These are phyloP conservation scores for Pinus albicaulis DNA, from an alignment of 75 land plant genomes.

Conservation along the genomic window DNA sequence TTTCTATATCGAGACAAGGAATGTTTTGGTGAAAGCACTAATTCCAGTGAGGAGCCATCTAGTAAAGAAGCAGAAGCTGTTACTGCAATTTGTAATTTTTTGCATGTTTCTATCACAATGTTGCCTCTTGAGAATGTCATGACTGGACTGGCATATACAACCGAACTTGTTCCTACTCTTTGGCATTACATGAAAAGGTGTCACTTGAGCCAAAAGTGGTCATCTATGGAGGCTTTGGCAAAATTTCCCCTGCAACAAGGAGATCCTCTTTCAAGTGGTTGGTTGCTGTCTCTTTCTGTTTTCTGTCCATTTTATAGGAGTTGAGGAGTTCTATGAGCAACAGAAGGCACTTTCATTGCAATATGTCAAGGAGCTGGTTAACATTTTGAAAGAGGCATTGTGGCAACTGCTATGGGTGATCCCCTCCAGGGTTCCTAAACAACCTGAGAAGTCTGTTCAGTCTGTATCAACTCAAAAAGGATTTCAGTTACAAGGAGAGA, in stretches of 20 bases:
- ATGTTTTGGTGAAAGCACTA: neutral
- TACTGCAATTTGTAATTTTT: constrained; percentile 69
- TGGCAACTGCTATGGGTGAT: constrained; percentile 87
- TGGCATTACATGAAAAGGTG: constrained; percentile 80
- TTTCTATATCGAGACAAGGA: constrained; percentile 32
- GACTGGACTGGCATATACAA: constrained; percentile 78
- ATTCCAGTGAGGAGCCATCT: constrained; percentile 16
- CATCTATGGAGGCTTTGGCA: constrained; percentile 32
- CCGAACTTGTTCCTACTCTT: constrained; percentile 73
- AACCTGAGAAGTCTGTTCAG: constrained; percentile 14
- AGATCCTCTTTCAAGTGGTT: constrained; percentile 38
- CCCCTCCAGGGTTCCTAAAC: constrained; percentile 27
- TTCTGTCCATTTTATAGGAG: constrained; percentile 92
- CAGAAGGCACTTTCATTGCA: constrained; percentile 28
- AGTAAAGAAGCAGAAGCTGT: constrained; percentile 50
- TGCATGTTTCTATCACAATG: constrained; percentile 58
- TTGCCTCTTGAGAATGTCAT: constrained; percentile 51
- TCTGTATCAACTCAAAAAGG: constrained; percentile 18
- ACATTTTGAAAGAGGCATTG: constrained; percentile 69
- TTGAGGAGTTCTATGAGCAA: constrained; percentile 93
- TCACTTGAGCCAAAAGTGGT: constrained; percentile 57
- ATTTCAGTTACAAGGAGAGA: constrained; percentile 27
- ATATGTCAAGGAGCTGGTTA: constrained; percentile 29
- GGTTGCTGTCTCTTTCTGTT: constrained; percentile 78
- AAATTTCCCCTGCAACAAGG: constrained; percentile 23